Base-by-base conservation (phyloP, 305 asterid genomes). In the Fraxinus sp. region DNA sequence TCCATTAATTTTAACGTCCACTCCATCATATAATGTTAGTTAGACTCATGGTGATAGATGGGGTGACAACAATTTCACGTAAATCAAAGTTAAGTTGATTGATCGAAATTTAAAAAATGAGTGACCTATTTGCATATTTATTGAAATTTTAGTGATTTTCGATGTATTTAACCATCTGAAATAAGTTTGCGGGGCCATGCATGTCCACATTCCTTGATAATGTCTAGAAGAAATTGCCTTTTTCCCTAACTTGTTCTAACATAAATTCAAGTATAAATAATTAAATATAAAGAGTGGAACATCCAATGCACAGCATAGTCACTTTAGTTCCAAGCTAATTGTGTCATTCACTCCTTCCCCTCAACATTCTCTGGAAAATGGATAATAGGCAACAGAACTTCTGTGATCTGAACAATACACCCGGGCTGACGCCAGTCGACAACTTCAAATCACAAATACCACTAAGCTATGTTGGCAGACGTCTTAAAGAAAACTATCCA, bases 401-500 rank as follows among this genome's bases (percentile, higher is more conserved):
- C 32, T 66, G n/a, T 24, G 71, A 78, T 32, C 43, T 8, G 43
- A 49, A 18, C 68, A 64, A 32, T 3, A 3, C 43, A 20, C 68
- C 30, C 4, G 91, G 80, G 66, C 24, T 52, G 20, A 88, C 79
- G 74, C 24, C 85, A 0, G 77, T 77, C 5, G 90, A 89, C 22
- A 78, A 77, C 52, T 84, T 83, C 4, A 84, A 86, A 37, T 41
- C 72, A 8, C 36, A 39, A 32, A 11, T 28, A 28, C 49, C 80
- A 16, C 35, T 77, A 13, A n/a, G 57, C 62, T 13, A 36, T 1
- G 24, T 24, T 36, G 26, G 39, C 20, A 9, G 73, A 75, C 80
- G 32, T 16, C 84, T 87, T 8, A 78, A 46, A 43, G 82, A 87
- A 39, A 86, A 77, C 81, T 86, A 87, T 46, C 91, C 92, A 0